Evolutionary conservation across 306 rosid species (phyloP).

Genomic region (Castanea sativa): DNA sequence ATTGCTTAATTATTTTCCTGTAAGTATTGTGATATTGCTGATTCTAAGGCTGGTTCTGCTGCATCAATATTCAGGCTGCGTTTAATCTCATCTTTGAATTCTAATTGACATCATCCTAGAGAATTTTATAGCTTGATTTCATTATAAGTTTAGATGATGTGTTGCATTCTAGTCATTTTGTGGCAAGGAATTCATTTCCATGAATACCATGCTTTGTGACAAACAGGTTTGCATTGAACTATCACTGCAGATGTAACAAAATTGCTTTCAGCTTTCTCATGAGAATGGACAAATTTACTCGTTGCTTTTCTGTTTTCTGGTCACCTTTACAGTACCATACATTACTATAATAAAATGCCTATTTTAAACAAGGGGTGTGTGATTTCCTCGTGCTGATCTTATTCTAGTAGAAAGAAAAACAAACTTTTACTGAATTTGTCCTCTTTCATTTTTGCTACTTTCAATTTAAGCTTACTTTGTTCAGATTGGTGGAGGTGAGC

Average conservation of each 20-base stretch:
- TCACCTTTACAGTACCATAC: not conserved
- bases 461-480: constrained; percentile 35
- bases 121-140: not conserved
- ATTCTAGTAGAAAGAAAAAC: constrained; percentile 2
- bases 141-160: not conserved
- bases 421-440: not conserved
- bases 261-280: constrained; percentile 16
- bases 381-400: not conserved
- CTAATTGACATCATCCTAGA: not conserved
- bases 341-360: not conserved
- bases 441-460: constrained; percentile 13
- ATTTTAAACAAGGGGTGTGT: not conserved
- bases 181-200: not conserved
- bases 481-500: constrained; percentile 96
- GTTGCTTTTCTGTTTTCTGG: not conserved
- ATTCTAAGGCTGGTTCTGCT: not conserved
- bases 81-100: constrained; percentile 4
- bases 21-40: not conserved
- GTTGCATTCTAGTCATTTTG: not conserved
- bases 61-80: not conserved
- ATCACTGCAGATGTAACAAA: not conserved
- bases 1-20: not conserved
- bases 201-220: not conserved
- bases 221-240: not conserved
- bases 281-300: not conserved